phyloP scores from a whole-genome alignment of 805 yeast genomes.

The Zygoascus flipseniorum region DNA sequence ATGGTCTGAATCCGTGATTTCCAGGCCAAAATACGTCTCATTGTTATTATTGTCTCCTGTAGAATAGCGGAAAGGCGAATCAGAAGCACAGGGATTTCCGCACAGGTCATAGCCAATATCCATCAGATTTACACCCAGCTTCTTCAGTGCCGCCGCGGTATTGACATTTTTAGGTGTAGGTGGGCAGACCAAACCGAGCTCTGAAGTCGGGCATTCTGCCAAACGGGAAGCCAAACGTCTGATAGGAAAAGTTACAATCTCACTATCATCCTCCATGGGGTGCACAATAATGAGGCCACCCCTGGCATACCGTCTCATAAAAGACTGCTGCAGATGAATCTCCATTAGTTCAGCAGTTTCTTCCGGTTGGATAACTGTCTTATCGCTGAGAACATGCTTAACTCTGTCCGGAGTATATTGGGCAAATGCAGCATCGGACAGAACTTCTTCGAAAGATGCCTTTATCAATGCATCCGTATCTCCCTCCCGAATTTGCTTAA shows the following conservation, averaged over 20 bases:
- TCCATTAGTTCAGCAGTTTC: slow-evolving; percentile 21
- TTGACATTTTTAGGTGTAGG: slow-evolving; percentile 12
- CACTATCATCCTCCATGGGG: slow-evolving; percentile 13
- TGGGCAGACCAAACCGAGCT: slow-evolving; percentile 17
- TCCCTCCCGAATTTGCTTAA: slow-evolving; percentile 1
- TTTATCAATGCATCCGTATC: slow-evolving; percentile 2
- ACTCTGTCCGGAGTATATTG: slow-evolving; percentile 17
- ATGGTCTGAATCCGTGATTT: background rate
- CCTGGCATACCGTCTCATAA: slow-evolving; percentile 14
- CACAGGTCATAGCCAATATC: slow-evolving; percentile 6
- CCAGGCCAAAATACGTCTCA: background rate
- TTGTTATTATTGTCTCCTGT: background rate
- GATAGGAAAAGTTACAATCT: slow-evolving; percentile 13
- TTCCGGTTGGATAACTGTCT: background rate
- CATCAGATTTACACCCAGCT: background rate
- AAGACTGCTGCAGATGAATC: slow-evolving; percentile 22
- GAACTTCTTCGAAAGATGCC: slow-evolving; percentile 4
- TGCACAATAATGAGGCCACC: slow-evolving; percentile 17
- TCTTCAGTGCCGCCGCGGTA: background rate
- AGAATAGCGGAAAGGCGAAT: background rate
- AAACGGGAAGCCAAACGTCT: slow-evolving; percentile 15
- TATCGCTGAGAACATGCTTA: slow-evolving; percentile 3
- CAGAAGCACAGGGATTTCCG: slow-evolving; percentile 11
- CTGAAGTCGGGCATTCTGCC: slow-evolving; percentile 17
- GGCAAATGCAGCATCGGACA: slow-evolving; percentile 14